Conservation (phyloP, 2,329 filamentous ascomycete species). For the Clonostachys sp. region DNA sequence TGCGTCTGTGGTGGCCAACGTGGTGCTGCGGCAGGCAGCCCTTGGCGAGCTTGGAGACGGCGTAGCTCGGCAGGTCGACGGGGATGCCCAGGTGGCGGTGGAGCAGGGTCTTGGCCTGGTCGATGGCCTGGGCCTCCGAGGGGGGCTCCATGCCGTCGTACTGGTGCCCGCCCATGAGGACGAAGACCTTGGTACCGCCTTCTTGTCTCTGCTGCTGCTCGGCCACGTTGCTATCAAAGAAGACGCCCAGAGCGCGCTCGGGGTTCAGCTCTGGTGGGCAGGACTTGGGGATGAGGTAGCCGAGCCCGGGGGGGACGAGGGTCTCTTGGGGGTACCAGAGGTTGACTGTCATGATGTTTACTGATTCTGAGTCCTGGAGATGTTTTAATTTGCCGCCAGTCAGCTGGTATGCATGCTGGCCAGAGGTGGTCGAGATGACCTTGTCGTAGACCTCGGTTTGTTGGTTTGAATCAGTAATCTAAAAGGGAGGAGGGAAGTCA, state of each 20-base stretch:
- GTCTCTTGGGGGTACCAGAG: constrained; percentile 69
- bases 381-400: constrained; percentile 33
- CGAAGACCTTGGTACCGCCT: constrained; percentile 77
- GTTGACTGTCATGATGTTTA: constrained; percentile 90
- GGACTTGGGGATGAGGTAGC: constrained; percentile 82
- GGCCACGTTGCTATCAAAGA: constrained; percentile 74
- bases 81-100: constrained; percentile 70
- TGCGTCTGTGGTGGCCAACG: constrained; percentile 67
- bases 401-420: constrained; percentile 24
- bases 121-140: constrained; percentile 57
- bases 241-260: constrained; percentile 80
- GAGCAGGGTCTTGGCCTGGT: constrained; percentile 67
- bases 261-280: constrained; percentile 69
- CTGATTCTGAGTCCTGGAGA: constrained; percentile 53
- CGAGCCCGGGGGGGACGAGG: constrained; percentile 70
- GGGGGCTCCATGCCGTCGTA: constrained; percentile 59
- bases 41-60: constrained; percentile 50
- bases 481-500: neutral
- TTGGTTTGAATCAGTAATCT: constrained; percentile 1
- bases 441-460: constrained; percentile 39
- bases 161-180: constrained; percentile 93
- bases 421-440: constrained; percentile 61
- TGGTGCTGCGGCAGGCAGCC: constrained; percentile 90
- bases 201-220: constrained; percentile 38
- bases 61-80: constrained; percentile 51